Conservation (phyloP, 108 stramenopile species). For the Discostella pseudostelligera region DNA sequence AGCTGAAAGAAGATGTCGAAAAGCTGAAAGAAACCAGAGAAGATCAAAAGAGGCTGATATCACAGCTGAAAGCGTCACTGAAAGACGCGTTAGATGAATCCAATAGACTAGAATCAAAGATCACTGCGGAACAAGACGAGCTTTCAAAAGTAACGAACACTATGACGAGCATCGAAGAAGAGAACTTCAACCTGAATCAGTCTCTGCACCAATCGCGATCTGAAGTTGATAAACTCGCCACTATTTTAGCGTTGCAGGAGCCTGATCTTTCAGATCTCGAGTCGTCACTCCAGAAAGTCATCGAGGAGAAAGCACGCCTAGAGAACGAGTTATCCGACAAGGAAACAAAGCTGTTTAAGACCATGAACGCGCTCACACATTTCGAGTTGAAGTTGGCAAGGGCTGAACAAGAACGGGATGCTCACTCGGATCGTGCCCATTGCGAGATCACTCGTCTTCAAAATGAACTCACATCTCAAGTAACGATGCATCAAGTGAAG, state of each 20-base stretch:
- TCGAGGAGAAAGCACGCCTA: constrained; percentile 16
- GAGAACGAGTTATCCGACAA: constrained; percentile 16
- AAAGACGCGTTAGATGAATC: constrained; percentile 31
- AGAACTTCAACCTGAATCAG: constrained; percentile 29
- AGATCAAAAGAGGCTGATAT: constrained; percentile 23
- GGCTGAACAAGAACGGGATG: constrained; percentile 28
- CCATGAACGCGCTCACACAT: constrained; percentile 15
- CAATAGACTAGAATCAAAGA: constrained; percentile 22
- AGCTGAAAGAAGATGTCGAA: neutral
- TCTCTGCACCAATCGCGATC: constrained; percentile 14
- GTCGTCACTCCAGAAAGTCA: constrained; percentile 9
- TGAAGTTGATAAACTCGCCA: constrained; percentile 7
- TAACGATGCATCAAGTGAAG: constrained; percentile 3
- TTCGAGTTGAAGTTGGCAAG: constrained; percentile 24
- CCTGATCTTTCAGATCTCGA: constrained; percentile 12
- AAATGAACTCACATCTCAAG: constrained; percentile 2
- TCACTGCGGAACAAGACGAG: constrained; percentile 16
- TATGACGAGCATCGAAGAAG: constrained; percentile 25
- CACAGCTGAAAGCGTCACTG: constrained; percentile 23
- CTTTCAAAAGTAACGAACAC: constrained; percentile 24
- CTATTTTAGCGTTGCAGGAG: neutral
- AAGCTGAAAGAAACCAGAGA: constrained; percentile 14
- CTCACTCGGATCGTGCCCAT: constrained; percentile 3
- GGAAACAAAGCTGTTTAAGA: constrained; percentile 16
- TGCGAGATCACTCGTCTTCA: constrained; percentile 16